Base-by-base conservation (phyloP, 2,329 filamentous ascomycete genomes). In the Phaeoacremonium minimum region DNA sequence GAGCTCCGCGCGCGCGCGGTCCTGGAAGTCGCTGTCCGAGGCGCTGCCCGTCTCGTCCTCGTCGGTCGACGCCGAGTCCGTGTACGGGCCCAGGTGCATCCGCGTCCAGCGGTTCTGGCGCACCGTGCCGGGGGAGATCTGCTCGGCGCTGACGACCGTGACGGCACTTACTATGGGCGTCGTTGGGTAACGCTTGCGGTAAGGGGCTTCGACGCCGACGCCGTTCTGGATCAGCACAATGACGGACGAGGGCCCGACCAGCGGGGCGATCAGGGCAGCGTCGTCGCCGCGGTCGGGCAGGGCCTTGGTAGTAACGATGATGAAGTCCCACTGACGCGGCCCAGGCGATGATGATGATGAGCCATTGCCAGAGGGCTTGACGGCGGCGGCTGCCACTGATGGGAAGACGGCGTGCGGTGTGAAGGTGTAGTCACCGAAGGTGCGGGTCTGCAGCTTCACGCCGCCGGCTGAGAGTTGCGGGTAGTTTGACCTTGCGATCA, bases 401-500 rank as follows among this genome's bases (percentile, higher is more conserved):
- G 78, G 69, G 52, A 79, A 86, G n/a, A 77, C 78, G 32, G 72
- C 67, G 36, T 79, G 57, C 4, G 85, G 75, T 26, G 44, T 61
- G 63, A 85, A 87, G 15, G 59, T 70, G 57, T 85, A 85, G 55
- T 80, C 66, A 30, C 83, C 82, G 54, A 84, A 87, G 35, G 75
- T 71, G 33, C 73, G 77, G 5, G 83, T 87, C 34, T 75, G 69
- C 22, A 89, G 62, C 18, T 65, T 61, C 51, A 88, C 83, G 32
- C 84, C 85, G 16, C 70, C 61, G 8, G 64, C 57, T 36, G 71
- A 68, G 31, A 88, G 79, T 20, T 73, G 75, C 16, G 66, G 58
- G 66, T 85, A 87, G 63, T 88, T 88, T 28, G 83, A 87, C 33
- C 85, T 76, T 45, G 83, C 86, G 36, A 86, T 78, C 30, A 86